Conservation (phyloP, 2,329 filamentous ascomycete genomes). For the Clonostachys byssicola region DNA sequence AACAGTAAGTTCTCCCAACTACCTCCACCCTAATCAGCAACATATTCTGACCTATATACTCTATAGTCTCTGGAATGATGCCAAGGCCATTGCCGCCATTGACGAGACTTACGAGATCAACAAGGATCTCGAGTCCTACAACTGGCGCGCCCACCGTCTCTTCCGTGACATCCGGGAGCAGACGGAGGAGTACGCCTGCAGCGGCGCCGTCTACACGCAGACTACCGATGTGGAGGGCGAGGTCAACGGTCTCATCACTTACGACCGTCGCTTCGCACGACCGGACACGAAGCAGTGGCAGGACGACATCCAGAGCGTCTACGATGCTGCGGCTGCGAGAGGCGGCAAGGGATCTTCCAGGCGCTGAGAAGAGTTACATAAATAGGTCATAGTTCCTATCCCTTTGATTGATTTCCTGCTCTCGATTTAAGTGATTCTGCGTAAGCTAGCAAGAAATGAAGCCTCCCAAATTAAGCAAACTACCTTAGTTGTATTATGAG, state of each 20-base stretch:
- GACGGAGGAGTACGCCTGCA: constrained; percentile 58
- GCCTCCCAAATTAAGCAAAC: no score
- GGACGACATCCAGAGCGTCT: constrained; percentile 54
- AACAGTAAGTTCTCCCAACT: constrained; percentile 40
- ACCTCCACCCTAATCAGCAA: not conserved
- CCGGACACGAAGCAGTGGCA: constrained; percentile 55
- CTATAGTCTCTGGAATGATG: constrained; percentile 59
- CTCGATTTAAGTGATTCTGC: no score
- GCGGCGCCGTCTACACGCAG: constrained; percentile 68
- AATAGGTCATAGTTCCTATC: no score
- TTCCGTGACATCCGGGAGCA: constrained; percentile 59
- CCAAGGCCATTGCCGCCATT: constrained; percentile 52
- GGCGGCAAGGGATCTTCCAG: constrained; percentile 3
- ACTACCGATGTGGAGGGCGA: constrained; percentile 73
- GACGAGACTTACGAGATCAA: constrained; percentile 67
- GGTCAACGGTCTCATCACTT: constrained; percentile 67
- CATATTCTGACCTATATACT: not conserved
- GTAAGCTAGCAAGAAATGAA: no score
- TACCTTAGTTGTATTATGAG: no score
- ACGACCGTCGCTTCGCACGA: constrained; percentile 58
- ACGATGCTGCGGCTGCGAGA: constrained; percentile 42
- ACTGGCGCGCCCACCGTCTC: constrained; percentile 58
- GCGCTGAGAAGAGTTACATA: no score
- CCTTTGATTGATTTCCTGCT: no score
- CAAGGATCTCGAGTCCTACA: constrained; percentile 54